phyloP scores from a whole-genome alignment of 371 early-diverging fungal species.

The Mortierella sp. region DNA sequence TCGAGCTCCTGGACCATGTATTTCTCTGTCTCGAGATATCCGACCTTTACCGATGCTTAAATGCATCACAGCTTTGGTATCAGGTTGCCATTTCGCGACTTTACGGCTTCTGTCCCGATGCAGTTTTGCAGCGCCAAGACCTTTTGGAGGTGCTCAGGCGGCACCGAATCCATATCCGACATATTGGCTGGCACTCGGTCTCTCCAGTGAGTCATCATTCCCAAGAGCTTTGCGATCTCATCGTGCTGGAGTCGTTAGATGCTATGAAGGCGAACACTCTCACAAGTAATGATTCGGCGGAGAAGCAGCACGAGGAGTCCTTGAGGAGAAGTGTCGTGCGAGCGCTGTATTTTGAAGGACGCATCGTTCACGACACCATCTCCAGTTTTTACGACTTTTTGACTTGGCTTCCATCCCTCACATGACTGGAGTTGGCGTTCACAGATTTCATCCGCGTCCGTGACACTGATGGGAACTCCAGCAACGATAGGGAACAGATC shows the following conservation, averaged over 20 bases:
- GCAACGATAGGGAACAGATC: background rate
- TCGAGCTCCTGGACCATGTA: background rate
- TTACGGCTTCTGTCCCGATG: background rate
- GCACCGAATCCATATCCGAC: slow-evolving; percentile 2
- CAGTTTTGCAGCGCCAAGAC: background rate
- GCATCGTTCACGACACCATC: background rate
- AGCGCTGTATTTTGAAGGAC: slow-evolving; percentile 1
- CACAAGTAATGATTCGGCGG: background rate
- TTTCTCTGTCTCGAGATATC: background rate
- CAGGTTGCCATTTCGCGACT: background rate
- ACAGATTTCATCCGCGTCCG: background rate
- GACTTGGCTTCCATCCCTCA: background rate
- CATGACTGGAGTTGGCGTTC: slow-evolving; percentile 3
- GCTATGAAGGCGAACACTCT: too few relatives aligned
- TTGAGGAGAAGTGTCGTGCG: background rate
- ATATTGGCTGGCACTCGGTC: background rate
- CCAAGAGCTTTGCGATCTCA: background rate
- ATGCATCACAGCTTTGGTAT: background rate
- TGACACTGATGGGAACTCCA: background rate
- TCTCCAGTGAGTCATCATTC: background rate
- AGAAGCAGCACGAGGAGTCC: too few relatives aligned
- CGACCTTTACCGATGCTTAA: slow-evolving; percentile 6
- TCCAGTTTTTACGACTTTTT: background rate
- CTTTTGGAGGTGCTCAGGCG: background rate
- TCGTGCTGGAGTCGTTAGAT: background rate